These are phyloP conservation scores for Jaltomata sinuosa DNA, from an alignment of 257 asterid species.

Conservation along the genomic window DNA sequence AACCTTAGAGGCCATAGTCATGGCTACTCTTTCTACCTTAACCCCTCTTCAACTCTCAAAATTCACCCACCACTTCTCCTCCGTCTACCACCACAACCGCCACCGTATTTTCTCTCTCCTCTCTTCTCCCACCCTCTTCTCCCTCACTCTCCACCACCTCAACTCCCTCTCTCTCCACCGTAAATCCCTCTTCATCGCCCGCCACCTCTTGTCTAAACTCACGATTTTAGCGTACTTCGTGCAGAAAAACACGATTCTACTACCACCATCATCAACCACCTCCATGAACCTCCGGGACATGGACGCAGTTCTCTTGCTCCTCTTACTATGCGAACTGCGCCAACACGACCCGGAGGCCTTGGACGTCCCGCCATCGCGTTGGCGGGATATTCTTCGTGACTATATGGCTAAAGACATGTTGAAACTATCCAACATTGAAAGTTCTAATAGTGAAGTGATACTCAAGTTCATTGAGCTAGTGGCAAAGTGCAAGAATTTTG, in stretches of 20 bases:
- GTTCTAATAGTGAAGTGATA: constrained; percentile 27
- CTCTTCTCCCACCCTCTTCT: constrained; percentile 59
- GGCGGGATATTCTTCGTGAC: constrained; percentile 36
- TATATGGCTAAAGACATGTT: constrained; percentile 29
- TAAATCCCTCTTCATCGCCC: constrained; percentile 72
- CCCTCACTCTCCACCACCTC: constrained; percentile 73
- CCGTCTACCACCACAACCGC: constrained; percentile 48
- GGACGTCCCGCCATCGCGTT: constrained; percentile 29
- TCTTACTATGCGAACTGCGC: constrained; percentile 71
- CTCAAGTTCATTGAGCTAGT: constrained; percentile 44
- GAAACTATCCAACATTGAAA: constrained; percentile 29
- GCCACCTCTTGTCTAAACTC: constrained; percentile 55
- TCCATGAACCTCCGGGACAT: constrained; percentile 51
- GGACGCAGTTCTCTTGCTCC: constrained; percentile 59
- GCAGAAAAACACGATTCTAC: neutral
- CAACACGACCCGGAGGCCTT: constrained; percentile 35
- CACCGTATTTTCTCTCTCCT: constrained; percentile 61
- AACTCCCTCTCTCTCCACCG: constrained; percentile 70
- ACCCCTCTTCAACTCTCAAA: constrained; percentile 42
- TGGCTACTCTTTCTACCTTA: constrained; percentile 56
- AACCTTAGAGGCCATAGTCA: constrained; percentile 33
- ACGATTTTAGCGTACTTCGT: constrained; percentile 23
- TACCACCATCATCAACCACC: neutral
- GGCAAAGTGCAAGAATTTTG: constrained; percentile 47
- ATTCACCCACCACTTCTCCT: constrained; percentile 52